Evolutionary conservation across 1,284 basidiomycete species (phyloP).

Genomic region (Peniophora sp.): DNA sequence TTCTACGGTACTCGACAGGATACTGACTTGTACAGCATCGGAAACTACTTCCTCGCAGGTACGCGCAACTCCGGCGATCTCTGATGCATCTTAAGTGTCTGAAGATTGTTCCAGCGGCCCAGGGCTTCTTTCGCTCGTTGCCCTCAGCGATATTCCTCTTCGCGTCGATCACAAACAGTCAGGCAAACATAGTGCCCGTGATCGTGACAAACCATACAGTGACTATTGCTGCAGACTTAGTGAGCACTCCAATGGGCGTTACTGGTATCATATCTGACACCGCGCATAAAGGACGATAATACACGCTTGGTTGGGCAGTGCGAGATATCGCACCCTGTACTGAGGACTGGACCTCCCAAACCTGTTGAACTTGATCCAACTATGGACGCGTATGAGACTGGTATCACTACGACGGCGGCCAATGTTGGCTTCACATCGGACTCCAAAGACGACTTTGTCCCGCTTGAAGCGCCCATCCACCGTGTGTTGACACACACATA

Average conservation of each 20-base stretch:
- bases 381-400: conserved; percentile 10
- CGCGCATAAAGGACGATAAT: conserved; percentile 58
- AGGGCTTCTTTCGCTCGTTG: conserved; percentile 81
- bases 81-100: too few relatives aligned
- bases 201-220: conserved; percentile 95
- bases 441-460: conserved; percentile 46
- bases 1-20: background rate
- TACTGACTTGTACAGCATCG: conserved; percentile 40
- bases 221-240: conserved; percentile 94
- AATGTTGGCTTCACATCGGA: conserved; percentile 67
- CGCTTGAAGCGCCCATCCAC: conserved; percentile 57
- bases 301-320: conserved; percentile 87
- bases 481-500: conserved; percentile 34
- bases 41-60: conserved; percentile 79
- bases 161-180: conserved; percentile 82
- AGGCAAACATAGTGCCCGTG: conserved; percentile 78
- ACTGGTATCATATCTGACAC: conserved; percentile 4
- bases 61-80: too few relatives aligned
- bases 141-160: conserved; percentile 96
- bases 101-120: conserved; percentile 41
- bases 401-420: conserved; percentile 18
- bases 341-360: conserved; percentile 22
- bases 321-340: conserved; percentile 91
- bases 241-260: conserved; percentile 27
- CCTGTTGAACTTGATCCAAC: conserved; percentile 10